Conservation (phyloP, 352 stramenopile species). For the Phytophthora pinifolia region DNA sequence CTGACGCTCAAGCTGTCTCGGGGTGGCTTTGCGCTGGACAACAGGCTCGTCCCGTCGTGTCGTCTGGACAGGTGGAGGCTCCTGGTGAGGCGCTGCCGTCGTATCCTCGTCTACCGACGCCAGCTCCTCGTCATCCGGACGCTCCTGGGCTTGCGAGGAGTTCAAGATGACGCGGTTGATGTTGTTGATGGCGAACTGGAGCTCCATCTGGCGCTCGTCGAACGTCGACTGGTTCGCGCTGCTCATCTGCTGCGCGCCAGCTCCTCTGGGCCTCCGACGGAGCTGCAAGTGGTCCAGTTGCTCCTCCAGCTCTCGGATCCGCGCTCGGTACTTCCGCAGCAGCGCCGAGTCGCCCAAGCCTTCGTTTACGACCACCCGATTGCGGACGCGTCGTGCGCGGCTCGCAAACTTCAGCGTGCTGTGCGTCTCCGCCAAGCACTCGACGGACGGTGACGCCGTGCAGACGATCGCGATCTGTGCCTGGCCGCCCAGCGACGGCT, state of each 20-base stretch:
- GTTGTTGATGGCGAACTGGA: conserved; percentile 80
- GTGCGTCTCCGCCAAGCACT: conserved; percentile 93
- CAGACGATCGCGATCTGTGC: conserved; percentile 97
- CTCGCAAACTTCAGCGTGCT: conserved; percentile 97
- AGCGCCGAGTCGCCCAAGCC: conserved; percentile 62
- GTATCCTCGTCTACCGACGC: conserved; percentile 36
- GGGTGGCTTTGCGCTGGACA: conserved; percentile 18
- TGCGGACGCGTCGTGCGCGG: conserved; percentile 92
- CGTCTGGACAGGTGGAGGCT: conserved; percentile 4
- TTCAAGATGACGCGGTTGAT: conserved; percentile 82
- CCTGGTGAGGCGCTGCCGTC: conserved; percentile 7
- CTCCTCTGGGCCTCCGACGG: conserved; percentile 32
- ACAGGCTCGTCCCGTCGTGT: conserved; percentile 12
- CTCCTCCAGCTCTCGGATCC: conserved; percentile 64
- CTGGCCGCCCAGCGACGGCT: conserved; percentile 95
- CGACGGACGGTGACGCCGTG: conserved; percentile 93
- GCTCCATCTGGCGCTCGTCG: conserved; percentile 64
- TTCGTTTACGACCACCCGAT: conserved; percentile 91
- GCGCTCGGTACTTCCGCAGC: conserved; percentile 64
- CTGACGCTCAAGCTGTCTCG: conserved; percentile 15
- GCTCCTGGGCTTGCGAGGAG: conserved; percentile 40
- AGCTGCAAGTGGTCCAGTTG: conserved; percentile 61
- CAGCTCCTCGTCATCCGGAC: conserved; percentile 30
- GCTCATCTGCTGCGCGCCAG: conserved; percentile 14
- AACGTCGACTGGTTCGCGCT: conserved; percentile 34